Evolutionary conservation across 2,329 filamentous ascomycete species (phyloP), one percentile per base, ranked within the genome.

Genomic region (Ceratocystis alfenasii): DNA sequence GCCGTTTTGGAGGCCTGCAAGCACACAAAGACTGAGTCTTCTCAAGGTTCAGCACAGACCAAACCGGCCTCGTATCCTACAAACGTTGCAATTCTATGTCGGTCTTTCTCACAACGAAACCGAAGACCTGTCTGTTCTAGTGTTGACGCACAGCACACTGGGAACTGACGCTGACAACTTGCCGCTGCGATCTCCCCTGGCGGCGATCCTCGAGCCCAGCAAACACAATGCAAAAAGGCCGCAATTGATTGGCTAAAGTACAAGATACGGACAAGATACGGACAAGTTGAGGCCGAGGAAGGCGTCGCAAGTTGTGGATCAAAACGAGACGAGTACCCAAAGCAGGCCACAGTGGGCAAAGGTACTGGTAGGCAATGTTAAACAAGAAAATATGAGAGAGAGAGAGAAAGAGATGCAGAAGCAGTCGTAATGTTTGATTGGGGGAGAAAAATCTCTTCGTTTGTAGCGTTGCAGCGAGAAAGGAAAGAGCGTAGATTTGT

Each of bases 401-500:
- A 5, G 33, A n/a, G 20, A 59, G 36, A 12, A 20, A 41, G 46
- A n/a, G 12, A 46, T 22, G 50, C 12, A 48, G 15, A n/a, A 36
- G 25, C 6, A 50, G 41, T 25, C 41, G 62, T 46, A 22, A 63
- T 15, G 6, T 22, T 36, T 53, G 36, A 62, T 62, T 28, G n/a
- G 59, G 33, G 6, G 28, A 3, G 55, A 17, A 4, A 59, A 59
- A 59, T 33, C 30, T 15, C 28, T 59, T 59, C 55, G 55, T 59
- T 36, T n/a, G 48, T 15, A 36, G 45, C 48, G 48, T 55, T 28
- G 46, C 7, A 45, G n/a, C 62, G 17, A 41, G 48, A 50, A 55
- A 46, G 53, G 28, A 45, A 46, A 61, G 55, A 65, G 53, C 50
- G 53, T 45, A 8, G 33, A 65, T 36, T 59, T 59, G 55, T 59